Conservation (phyloP, 2,329 filamentous ascomycete species). For the Kalmusia sp. region DNA sequence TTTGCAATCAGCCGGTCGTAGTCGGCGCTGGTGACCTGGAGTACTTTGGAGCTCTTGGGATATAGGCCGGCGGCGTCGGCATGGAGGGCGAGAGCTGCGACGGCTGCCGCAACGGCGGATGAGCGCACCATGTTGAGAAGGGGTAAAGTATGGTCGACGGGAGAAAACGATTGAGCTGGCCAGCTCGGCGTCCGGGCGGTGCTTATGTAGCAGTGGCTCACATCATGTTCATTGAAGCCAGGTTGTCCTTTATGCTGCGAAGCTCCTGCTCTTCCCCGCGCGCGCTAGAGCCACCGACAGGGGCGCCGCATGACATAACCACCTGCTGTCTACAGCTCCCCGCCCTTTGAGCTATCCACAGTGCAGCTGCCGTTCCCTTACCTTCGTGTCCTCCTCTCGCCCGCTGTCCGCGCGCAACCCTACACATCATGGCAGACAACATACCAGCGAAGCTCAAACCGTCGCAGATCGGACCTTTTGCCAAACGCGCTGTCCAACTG, state of each 20-base stretch:
- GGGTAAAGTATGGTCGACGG: slow-evolving; percentile 1
- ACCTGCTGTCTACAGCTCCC: slow-evolving; percentile 6
- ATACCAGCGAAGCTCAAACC: slow-evolving; percentile 77
- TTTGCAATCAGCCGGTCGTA: slow-evolving; percentile 85
- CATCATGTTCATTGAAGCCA: slow-evolving; percentile 26
- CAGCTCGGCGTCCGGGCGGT: slow-evolving; percentile 13
- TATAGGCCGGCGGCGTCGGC: slow-evolving; percentile 77
- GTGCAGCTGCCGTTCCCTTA: too few relatives aligned
- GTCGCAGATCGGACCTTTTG: slow-evolving; percentile 84
- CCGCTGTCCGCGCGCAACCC: slow-evolving; percentile 2
- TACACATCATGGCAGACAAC: slow-evolving; percentile 69
- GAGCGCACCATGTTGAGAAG: slow-evolving; percentile 43
- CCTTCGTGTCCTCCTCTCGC: slow-evolving; percentile 3
- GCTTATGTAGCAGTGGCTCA: slow-evolving; percentile 23
- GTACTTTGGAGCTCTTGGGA: slow-evolving; percentile 82
- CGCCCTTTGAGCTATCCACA: too few relatives aligned
- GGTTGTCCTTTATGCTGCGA: slow-evolving; percentile 30
- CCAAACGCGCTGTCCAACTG: slow-evolving; percentile 82
- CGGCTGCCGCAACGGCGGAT: slow-evolving; percentile 56
- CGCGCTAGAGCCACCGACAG: slow-evolving; percentile 23
- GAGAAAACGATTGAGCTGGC: slow-evolving; percentile 9
- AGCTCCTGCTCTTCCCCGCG: slow-evolving; percentile 20
- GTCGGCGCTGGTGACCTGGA: slow-evolving; percentile 79
- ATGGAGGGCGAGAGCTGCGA: slow-evolving; percentile 70
- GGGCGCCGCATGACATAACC: slow-evolving; percentile 10